A percentile compares a stretch with the other conserved stretches of the same genome.
Conservation (phyloP, 352 stramenopile species). For the Phytophthora uliginosa region DNA sequence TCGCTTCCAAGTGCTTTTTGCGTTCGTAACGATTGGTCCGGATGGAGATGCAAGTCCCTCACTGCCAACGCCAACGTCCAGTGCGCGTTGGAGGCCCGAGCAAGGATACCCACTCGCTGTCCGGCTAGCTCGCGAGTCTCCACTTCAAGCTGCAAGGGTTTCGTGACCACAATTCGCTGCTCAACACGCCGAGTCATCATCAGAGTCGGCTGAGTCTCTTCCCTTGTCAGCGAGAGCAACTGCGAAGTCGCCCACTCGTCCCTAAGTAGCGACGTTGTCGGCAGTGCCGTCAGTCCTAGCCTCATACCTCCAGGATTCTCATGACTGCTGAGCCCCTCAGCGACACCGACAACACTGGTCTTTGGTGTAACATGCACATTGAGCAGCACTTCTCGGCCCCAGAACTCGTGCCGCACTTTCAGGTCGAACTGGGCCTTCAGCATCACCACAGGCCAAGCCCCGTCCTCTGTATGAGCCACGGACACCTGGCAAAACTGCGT, state of each 20-base stretch:
- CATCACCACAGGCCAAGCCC: constrained; percentile 22
- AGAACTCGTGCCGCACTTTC: constrained; percentile 73
- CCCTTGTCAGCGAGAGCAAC: constrained; percentile 57
- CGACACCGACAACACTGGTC: constrained; percentile 15
- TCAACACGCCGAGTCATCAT: constrained; percentile 60
- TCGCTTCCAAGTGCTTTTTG: constrained; percentile 10
- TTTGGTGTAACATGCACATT: constrained; percentile 59
- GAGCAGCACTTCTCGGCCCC: constrained; percentile 63
- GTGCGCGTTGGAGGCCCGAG: constrained; percentile 60
- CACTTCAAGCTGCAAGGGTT: constrained; percentile 69
- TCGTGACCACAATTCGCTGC: constrained; percentile 55
- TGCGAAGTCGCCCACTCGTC: constrained; percentile 48
- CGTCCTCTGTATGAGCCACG: constrained; percentile 12
- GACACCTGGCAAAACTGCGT: constrained; percentile 53
- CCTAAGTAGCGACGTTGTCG: constrained; percentile 32
- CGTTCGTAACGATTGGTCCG: constrained; percentile 54
- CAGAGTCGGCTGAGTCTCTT: constrained; percentile 51
- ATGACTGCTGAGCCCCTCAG: constrained; percentile 3
- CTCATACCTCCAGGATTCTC: not conserved
- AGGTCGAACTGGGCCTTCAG: constrained; percentile 64
- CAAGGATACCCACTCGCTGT: constrained; percentile 58
- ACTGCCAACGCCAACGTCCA: constrained; percentile 49
- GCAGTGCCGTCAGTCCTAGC: not conserved
- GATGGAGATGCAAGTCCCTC: constrained; percentile 73
- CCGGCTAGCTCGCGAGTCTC: constrained; percentile 55